phyloP scores from a whole-genome alignment of 352 stramenopile species.

The Hyaloperonospora brassicae region DNA sequence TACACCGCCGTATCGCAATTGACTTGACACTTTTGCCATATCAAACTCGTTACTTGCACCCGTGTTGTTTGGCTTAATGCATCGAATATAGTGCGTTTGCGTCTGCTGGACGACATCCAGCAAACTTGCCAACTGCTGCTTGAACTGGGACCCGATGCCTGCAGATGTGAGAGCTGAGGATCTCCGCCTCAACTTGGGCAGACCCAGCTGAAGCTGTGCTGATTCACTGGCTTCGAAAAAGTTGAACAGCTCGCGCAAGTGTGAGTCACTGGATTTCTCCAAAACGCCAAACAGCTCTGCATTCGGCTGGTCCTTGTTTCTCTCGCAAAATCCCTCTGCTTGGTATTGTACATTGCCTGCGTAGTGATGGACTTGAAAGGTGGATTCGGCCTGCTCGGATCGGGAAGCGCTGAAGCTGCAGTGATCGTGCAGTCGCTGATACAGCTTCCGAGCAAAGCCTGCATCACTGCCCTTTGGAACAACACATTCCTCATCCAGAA shows the following conservation, averaged over 20 bases:
- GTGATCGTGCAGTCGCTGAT: slow-evolving; percentile 55
- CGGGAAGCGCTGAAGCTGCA: slow-evolving; percentile 49
- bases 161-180: slow-evolving; percentile 63
- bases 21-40: slow-evolving; percentile 54
- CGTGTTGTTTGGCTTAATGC: slow-evolving; percentile 97
- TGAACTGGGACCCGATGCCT: slow-evolving; percentile 89
- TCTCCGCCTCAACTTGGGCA: slow-evolving; percentile 46
- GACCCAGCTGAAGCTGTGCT: slow-evolving; percentile 22
- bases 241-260: slow-evolving; percentile 55
- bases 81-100: slow-evolving; percentile 97
- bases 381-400: slow-evolving; percentile 58
- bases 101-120: slow-evolving; percentile 91
- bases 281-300: slow-evolving; percentile 62
- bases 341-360: slow-evolving; percentile 69
- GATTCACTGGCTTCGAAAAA: slow-evolving; percentile 58
- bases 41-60: slow-evolving; percentile 89
- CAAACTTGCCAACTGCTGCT: slow-evolving; percentile 87
- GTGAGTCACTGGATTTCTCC: slow-evolving; percentile 48
- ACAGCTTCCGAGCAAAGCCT: slow-evolving; percentile 68
- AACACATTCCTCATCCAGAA: slow-evolving; percentile 82
- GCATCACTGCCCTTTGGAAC: slow-evolving; percentile 73
- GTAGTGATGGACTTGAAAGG: slow-evolving; percentile 80
- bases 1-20: slow-evolving; percentile 78
- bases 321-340: slow-evolving; percentile 74
- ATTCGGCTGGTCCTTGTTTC: slow-evolving; percentile 85